A percentile compares a stretch with the other conserved stretches of the same genome.
phyloP scores from a whole-genome alignment of 306 rosid genomes.

The Senna siamea region DNA sequence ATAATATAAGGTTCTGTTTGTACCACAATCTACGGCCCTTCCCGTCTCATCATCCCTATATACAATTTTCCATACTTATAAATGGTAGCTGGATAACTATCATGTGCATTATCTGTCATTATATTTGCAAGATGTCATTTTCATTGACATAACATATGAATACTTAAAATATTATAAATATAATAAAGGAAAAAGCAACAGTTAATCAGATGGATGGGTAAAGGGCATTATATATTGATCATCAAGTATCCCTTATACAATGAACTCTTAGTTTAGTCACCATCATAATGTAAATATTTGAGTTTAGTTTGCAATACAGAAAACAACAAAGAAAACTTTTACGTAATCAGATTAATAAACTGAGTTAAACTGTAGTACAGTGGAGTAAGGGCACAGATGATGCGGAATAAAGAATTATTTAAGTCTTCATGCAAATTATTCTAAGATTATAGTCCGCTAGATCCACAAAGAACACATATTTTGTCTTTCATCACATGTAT shows the following conservation, averaged over 20 bases:
- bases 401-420: slow-evolving; percentile 1
- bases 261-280: not conserved
- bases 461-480: not conserved
- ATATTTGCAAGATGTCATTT: slow-evolving; percentile 2
- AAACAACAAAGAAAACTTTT: not conserved
- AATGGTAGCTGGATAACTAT: slow-evolving; percentile 2
- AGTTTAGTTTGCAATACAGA: slow-evolving; percentile 1
- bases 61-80: not conserved
- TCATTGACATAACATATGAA: not conserved
- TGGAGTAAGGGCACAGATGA: not conserved
- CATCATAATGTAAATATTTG: slow-evolving; percentile 7
- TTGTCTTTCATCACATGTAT: not conserved
- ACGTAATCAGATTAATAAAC: not conserved
- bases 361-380: not conserved
- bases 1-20: slow-evolving; percentile 8
- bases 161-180: not conserved
- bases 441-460: slow-evolving; percentile 8
- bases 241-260: slow-evolving; percentile 8
- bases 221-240: slow-evolving; percentile 21
- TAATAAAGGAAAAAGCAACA: not conserved
- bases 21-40: slow-evolving; percentile 17
- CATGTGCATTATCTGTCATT: slow-evolving; percentile 4
- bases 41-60: slow-evolving; percentile 10
- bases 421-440: not conserved
- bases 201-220: slow-evolving; percentile 23